Conservation (phyloP, 1,284 basidiomycete species). For the Malassezia brasiliensis region DNA sequence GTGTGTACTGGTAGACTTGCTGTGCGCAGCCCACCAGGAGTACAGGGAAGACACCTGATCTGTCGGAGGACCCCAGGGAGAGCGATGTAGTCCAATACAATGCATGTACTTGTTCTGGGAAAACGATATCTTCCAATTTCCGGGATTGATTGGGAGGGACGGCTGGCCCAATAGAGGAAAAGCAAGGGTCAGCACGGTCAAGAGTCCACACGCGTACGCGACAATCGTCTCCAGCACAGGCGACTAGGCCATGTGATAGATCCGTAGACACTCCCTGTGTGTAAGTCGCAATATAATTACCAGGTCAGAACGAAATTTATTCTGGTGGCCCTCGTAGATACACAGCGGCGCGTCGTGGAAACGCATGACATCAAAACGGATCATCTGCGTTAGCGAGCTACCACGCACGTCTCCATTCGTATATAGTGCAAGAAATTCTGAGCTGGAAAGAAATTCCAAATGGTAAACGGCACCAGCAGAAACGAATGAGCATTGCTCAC, state of each 20-base stretch:
- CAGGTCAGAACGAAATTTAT: conserved; percentile 6
- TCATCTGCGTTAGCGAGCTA: not conserved
- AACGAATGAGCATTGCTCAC: not conserved
- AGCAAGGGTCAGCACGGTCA: not conserved
- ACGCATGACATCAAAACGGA: conserved; percentile 4
- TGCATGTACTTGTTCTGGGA: not conserved
- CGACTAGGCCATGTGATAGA: not conserved
- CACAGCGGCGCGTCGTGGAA: conserved; percentile 2
- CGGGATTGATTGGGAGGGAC: too few species aligned
- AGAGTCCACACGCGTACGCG: conserved; percentile 16
- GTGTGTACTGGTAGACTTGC: not conserved
- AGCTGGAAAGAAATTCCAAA: not conserved
- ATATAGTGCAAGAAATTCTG: conserved; percentile 12
- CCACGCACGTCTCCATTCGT: conserved; percentile 13
- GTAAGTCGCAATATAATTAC: conserved; percentile 2
- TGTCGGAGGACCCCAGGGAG: too few species aligned
- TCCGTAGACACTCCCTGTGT: conserved; percentile 1
- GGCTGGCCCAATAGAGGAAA: not conserved
- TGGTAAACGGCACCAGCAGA: conserved; percentile 1
- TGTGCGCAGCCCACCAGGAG: not conserved
- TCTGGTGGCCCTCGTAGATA: conserved; percentile 3
- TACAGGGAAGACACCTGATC: not conserved
- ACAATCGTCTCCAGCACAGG: conserved; percentile 9
- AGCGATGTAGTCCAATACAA: not conserved
- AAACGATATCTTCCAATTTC: not conserved